These are phyloP conservation scores for Globisporangium heterothallicum DNA, from an alignment of 352 stramenopile species.

Conservation along the genomic window DNA sequence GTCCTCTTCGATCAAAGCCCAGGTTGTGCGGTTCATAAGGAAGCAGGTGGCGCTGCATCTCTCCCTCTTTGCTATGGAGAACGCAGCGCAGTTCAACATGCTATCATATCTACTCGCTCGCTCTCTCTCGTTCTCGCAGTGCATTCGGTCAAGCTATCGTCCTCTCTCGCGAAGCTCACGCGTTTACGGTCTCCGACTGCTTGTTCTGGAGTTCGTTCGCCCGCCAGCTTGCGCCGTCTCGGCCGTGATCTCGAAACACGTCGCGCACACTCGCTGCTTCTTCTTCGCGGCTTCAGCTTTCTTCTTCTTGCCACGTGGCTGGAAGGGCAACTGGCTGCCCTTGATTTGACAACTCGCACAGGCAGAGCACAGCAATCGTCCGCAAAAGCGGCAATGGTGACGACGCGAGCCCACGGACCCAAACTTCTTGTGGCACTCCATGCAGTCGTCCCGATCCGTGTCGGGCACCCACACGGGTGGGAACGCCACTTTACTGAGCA, in stretches of 20 bases:
- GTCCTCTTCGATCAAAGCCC: conserved; percentile 7
- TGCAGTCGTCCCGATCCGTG: conserved; percentile 38
- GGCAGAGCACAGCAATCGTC: conserved; percentile 39
- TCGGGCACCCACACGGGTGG: conserved; percentile 50
- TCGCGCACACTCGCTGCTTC: conserved; percentile 66
- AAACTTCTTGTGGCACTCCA: conserved; percentile 59
- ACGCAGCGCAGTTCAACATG: background rate
- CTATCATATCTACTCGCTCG: background rate
- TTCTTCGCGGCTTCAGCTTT: conserved; percentile 42
- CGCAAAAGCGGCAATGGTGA: conserved; percentile 62
- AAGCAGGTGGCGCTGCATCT: background rate
- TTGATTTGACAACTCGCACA: conserved; percentile 42
- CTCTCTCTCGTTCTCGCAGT: background rate
- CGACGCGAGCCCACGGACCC: conserved; percentile 28
- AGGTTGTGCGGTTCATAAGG: background rate
- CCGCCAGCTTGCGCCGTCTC: background rate
- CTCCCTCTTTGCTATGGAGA: background rate
- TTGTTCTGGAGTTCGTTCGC: background rate
- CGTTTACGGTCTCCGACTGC: background rate
- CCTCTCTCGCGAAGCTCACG: no score
- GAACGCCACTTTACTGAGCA: conserved; percentile 44
- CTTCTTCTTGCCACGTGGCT: conserved; percentile 49
- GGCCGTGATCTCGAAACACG: conserved; percentile 46
- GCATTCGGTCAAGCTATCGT: no score
- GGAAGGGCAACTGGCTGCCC: conserved; percentile 31